These are phyloP conservation scores for Trametes elegans DNA, from an alignment of 768 basidiomycete species.

Conservation along the genomic window DNA sequence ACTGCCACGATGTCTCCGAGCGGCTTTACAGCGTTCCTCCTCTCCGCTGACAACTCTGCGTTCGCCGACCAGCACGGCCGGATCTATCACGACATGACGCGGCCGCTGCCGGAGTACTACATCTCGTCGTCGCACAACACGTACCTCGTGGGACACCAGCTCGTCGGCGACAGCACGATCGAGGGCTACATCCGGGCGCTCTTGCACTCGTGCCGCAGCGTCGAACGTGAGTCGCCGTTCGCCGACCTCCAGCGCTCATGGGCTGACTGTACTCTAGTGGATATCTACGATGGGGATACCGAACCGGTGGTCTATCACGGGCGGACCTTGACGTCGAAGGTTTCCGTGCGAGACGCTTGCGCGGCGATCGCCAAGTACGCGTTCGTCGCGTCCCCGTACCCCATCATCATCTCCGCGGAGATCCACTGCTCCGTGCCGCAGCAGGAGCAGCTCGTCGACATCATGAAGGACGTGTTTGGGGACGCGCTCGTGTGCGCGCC, in stretches of 20 bases:
- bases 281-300: constrained; percentile 84
- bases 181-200: constrained; percentile 93
- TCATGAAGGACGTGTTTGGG: constrained; percentile 67
- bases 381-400: constrained; percentile 87
- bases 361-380: constrained; percentile 85
- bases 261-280: constrained; percentile 54
- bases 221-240: constrained; percentile 65
- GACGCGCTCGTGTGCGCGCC: constrained; percentile 47
- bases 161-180: constrained; percentile 84
- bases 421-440: constrained; percentile 79
- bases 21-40: constrained; percentile 74
- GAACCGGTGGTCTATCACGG: constrained; percentile 91
- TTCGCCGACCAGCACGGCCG: constrained; percentile 51
- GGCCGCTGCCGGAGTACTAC: constrained; percentile 83
- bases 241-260: background rate
- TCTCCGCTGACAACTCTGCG: constrained; percentile 73
- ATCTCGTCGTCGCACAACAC: constrained; percentile 93
- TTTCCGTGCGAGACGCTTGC: constrained; percentile 78
- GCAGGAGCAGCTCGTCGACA: constrained; percentile 75
- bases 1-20: constrained; percentile 48
- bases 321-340: constrained; percentile 81
- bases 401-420: constrained; percentile 91
- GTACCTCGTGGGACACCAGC: constrained; percentile 83
- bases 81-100: constrained; percentile 82
- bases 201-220: constrained; percentile 87